phyloP scores from a whole-genome alignment of 768 basidiomycete species.

The Tricholoma furcatifolium region DNA sequence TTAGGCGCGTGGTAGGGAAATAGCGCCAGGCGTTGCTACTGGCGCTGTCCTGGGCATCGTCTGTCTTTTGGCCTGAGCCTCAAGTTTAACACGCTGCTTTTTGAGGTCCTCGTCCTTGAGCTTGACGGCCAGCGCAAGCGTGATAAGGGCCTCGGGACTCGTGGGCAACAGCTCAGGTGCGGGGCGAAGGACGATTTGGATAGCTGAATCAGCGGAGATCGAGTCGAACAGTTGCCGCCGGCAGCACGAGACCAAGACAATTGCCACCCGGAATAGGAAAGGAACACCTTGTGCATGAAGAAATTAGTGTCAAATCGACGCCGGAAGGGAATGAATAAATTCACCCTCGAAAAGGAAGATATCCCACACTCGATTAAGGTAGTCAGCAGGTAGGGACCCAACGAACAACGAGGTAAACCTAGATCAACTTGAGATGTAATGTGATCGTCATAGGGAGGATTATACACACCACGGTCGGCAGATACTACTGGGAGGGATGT shows the following conservation, averaged over 20 bases:
- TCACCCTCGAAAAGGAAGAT: conserved; percentile 79
- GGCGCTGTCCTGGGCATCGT: conserved; percentile 38
- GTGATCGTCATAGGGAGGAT: not conserved
- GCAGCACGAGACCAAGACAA: conserved; percentile 60
- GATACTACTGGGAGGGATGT: conserved; percentile 53
- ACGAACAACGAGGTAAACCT: conserved; percentile 80
- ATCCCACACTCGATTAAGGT: conserved; percentile 79
- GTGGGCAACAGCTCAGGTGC: conserved; percentile 54
- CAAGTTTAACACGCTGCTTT: conserved; percentile 74
- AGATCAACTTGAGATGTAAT: not conserved
- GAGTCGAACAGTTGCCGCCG: conserved; percentile 59
- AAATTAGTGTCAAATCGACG: not conserved
- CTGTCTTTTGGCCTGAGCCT: conserved; percentile 68
- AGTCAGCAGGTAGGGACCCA: conserved; percentile 59
- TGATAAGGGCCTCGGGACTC: conserved; percentile 58
- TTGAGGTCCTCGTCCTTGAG: conserved; percentile 78
- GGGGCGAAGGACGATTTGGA: conserved; percentile 50
- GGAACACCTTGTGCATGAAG: conserved; percentile 57
- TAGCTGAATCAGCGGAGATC: conserved; percentile 42
- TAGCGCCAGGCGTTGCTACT: conserved; percentile 21
- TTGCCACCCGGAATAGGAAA: conserved; percentile 71
- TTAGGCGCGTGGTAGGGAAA: conserved; percentile 22
- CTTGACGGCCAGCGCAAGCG: conserved; percentile 62
- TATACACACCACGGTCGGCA: conserved; percentile 66
- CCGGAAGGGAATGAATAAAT: conserved; percentile 4